Percentiles rank a stretch among this genome's conserved stretches.
These are phyloP conservation scores for Sherardia arvensis DNA, from an alignment of 257 asterid species.

Conservation along the genomic window DNA sequence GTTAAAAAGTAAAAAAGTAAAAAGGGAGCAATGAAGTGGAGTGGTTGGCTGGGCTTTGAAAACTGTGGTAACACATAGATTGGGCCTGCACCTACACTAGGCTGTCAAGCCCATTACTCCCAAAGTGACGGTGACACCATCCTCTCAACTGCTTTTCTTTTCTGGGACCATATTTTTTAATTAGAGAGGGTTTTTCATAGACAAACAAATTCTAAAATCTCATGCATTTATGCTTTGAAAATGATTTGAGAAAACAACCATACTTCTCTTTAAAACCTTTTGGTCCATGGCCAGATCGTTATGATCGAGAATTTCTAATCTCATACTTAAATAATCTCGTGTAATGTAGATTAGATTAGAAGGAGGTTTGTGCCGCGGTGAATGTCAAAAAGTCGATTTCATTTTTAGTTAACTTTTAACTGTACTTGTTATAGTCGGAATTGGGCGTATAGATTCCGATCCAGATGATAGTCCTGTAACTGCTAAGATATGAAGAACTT, in stretches of 20 bases:
- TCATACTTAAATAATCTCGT: too few relatives aligned
- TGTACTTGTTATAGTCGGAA: too few relatives aligned
- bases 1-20: neutral
- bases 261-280: neutral
- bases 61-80: neutral
- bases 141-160: conserved; percentile 12
- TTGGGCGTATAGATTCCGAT: too few relatives aligned
- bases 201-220: neutral
- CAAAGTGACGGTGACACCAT: conserved; percentile 13
- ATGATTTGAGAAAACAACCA: neutral
- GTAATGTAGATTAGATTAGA: too few relatives aligned
- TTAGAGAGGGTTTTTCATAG: neutral
- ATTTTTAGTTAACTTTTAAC: too few relatives aligned
- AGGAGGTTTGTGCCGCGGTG: too few relatives aligned
- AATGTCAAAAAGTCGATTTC: too few relatives aligned
- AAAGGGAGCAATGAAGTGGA: conserved; percentile 4
- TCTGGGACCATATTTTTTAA: conserved; percentile 22
- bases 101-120: conserved; percentile 20
- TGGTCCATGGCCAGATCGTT: neutral
- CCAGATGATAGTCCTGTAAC: too few relatives aligned
- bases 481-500: too few relatives aligned
- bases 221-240: neutral
- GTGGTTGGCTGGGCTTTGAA: conserved; percentile 27
- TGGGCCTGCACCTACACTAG: conserved; percentile 14
- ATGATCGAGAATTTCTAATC: neutral